Conservation (phyloP, 1,284 basidiomycete species). For the Athelia psychrophila region DNA sequence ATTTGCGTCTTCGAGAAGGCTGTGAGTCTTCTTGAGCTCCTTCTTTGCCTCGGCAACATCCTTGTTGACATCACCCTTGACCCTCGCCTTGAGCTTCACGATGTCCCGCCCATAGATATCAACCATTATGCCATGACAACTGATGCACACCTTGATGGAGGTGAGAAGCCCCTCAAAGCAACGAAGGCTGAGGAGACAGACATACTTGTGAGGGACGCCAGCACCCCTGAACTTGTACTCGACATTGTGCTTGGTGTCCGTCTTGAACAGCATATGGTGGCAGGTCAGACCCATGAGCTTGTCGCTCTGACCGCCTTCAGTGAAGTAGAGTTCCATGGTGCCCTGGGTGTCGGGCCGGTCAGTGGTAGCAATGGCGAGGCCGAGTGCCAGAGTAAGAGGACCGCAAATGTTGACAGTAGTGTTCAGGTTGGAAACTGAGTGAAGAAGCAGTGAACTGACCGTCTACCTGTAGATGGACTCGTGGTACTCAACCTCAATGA, state of each 20-base stretch:
- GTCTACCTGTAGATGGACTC: slow-evolving; percentile 18
- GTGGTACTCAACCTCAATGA: slow-evolving; percentile 24
- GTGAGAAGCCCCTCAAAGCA: slow-evolving; percentile 16
- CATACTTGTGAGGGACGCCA: slow-evolving; percentile 15
- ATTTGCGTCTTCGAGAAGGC: slow-evolving; percentile 10
- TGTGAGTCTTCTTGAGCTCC: slow-evolving; percentile 14
- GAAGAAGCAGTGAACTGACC: slow-evolving; percentile 19
- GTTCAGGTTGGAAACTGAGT: slow-evolving; percentile 11
- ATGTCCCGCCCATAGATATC: slow-evolving; percentile 12
- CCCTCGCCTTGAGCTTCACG: neutral
- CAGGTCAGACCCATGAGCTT: slow-evolving; percentile 15
- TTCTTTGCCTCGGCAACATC: slow-evolving; percentile 1
- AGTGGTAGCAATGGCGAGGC: slow-evolving; percentile 20
- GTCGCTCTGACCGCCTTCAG: slow-evolving; percentile 7
- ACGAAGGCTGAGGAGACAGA: slow-evolving; percentile 22
- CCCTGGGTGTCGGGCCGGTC: slow-evolving; percentile 15
- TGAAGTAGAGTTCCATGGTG: slow-evolving; percentile 22
- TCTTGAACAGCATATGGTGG: slow-evolving; percentile 21
- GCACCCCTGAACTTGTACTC: slow-evolving; percentile 11
- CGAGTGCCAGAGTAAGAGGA: slow-evolving; percentile 22
- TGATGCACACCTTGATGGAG: slow-evolving; percentile 19
- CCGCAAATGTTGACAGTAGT: slow-evolving; percentile 17
- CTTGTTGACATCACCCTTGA: slow-evolving; percentile 6
- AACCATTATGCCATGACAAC: slow-evolving; percentile 6
- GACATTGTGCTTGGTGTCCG: slow-evolving; percentile 12